Conservation (phyloP, 192 early-diverging fungal genomes). For the Nowakowskiella sp. region DNA sequence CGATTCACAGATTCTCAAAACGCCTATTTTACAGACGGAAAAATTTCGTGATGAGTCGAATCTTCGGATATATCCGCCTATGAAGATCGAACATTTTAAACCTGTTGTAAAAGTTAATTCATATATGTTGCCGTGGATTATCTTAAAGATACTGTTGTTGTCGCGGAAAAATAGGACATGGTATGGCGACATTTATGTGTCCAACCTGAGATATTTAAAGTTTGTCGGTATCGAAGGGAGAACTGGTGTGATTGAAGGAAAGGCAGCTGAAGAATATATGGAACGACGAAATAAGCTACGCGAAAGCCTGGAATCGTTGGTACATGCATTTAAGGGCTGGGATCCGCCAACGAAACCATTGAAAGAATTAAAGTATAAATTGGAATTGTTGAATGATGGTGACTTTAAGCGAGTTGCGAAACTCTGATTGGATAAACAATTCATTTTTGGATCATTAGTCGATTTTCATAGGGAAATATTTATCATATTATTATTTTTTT, state of each 20-base stretch:
- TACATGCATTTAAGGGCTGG: conserved; percentile 72
- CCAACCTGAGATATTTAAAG: not conserved
- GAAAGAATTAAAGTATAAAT: conserved; percentile 82
- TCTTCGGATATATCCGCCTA: too few species aligned
- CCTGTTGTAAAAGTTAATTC: conserved; percentile 73
- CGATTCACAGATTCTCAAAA: not conserved
- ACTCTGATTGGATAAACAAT: too few species aligned
- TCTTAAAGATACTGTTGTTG: conserved; percentile 64
- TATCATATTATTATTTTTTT: too few species aligned
- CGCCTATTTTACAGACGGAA: not conserved
- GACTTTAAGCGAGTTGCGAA: too few species aligned
- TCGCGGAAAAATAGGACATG: not conserved
- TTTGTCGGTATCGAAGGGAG: not conserved
- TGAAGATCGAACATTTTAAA: conserved; percentile 32
- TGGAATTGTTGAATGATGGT: conserved; percentile 84
- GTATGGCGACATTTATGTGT: not conserved
- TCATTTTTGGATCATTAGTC: too few species aligned
- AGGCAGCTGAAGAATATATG: not conserved
- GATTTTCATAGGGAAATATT: too few species aligned
- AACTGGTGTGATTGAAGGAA: not conserved
- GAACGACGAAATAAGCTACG: conserved; percentile 35
- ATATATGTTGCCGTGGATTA: conserved; percentile 89
- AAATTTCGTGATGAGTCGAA: too few species aligned
- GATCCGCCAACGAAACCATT: conserved; percentile 57
- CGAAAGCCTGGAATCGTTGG: conserved; percentile 59